Base-by-base conservation (phyloP, 352 stramenopile species). In the Poterioochromonas sp. region DNA sequence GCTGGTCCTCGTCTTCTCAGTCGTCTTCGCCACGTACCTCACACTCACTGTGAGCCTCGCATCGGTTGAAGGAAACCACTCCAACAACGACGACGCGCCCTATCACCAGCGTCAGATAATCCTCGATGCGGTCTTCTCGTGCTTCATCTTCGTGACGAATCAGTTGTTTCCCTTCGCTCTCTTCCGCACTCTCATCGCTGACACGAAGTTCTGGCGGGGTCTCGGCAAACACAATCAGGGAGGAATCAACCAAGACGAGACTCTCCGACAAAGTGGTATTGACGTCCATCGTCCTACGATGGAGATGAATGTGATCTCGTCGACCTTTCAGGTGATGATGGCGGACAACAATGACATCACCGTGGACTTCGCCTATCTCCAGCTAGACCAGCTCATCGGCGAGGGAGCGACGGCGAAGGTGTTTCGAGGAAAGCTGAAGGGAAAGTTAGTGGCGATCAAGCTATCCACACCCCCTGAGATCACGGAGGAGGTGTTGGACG, bases 281-380 rank as follows among this genome's bases (percentile, higher is more conserved):
- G 39, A 71, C 32, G 18, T 71, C 34, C 62, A 71, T 47, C 62
- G 62, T 32, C 62, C 62, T 22, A 71, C 62, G 1, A 71, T 71
- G 15, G 62, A 71, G 11, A n/a, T 71, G 32, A 5, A 41, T 15
- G 11, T 43, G 11, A 83, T 85, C 78, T 87, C 85, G 11, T 82
- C 82, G 29, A 80, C 84, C 44, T 85, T 88, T 0, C 82, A 91
- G 29, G 85, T 90, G 73, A 81, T 90, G 69, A 80, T 91, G 3
- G 87, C 88, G 64, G 84, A 91, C 73, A 89, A 89, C 84, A 83
- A 90, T 39, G 87, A 88, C 69, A 84, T 87, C 64, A 88, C 90
- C 44, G 88, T 92, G 34, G 87, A 92, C 77, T 92, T 91, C 76
- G 85, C 85, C 0, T 81, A 89, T 71, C 78, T 92, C 3, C 78